phyloP scores from a whole-genome alignment of 2,329 filamentous ascomycete genomes.

The Exophiala xenobiotica region DNA sequence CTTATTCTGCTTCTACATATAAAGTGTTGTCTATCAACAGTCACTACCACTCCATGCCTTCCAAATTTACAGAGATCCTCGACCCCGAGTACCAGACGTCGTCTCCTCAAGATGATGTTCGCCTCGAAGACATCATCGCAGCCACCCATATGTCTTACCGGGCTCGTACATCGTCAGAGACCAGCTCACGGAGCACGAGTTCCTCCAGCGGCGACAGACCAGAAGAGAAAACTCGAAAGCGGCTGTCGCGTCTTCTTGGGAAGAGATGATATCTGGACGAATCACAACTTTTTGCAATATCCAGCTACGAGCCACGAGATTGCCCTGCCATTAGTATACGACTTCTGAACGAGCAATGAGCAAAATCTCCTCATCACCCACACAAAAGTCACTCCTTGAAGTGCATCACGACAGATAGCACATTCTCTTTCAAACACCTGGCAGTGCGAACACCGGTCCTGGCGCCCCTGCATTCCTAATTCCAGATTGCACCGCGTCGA shows the following conservation, averaged over 20 bases:
- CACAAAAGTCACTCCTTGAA: conserved; percentile 8
- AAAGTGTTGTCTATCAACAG: conserved; percentile 1
- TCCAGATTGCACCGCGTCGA: no score
- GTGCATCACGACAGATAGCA: background rate
- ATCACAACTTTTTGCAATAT: background rate
- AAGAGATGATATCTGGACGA: conserved; percentile 16
- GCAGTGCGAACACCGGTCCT: background rate
- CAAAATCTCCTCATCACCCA: background rate
- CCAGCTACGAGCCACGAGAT: background rate
- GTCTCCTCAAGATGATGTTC: conserved; percentile 42
- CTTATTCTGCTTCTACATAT: background rate
- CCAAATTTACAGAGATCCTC: conserved; percentile 46
- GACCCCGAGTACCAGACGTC: conserved; percentile 37
- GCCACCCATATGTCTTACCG: conserved; percentile 35
- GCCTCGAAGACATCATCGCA: conserved; percentile 45
- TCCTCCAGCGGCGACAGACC: conserved; percentile 28
- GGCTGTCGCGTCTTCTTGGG: conserved; percentile 22
- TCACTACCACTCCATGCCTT: conserved; percentile 36
- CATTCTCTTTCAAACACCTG: background rate
- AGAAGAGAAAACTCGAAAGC: conserved; percentile 22
- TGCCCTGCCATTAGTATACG: background rate
- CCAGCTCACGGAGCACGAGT: conserved; percentile 38
- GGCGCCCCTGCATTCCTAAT: background rate
- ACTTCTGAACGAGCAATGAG: conserved; percentile 1
- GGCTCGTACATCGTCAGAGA: conserved; percentile 35